Base-by-base conservation (phyloP, 768 basidiomycete genomes). In the Boletellus emodensis region DNA sequence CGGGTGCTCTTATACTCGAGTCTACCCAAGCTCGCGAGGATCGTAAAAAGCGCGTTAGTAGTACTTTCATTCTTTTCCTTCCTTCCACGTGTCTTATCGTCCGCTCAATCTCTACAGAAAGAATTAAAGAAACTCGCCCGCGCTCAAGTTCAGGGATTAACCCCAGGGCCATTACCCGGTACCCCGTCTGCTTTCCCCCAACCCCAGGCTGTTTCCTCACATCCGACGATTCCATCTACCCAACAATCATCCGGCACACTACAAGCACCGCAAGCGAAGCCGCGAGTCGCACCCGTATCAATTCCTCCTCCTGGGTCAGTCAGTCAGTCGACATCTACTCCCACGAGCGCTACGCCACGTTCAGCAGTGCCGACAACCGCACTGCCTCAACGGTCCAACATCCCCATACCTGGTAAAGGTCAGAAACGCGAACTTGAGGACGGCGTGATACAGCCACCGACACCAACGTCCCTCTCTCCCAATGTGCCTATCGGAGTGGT, bases 21-120 rank as follows among this genome's bases (percentile, higher is more conserved):
- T 82, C 85, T 5, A 80, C 84, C 1, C 87, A 88, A 68, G 87
- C 85, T 37, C 72, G 82, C 48, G 87, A 88, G 66, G 86, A 88
- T 69, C 75, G 85, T 64, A 87, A 83, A 75, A 84, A 80, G 71
- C 79, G 84, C 74, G 85, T 86, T 42, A 60, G 85, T 79, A 40
- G 54, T 22, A 18, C 44, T 33, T 10, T 14, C 45, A 38, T 52
- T 50, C 4, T 32, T 36, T 49, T 36, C 17, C 30, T 52, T 50
- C 41, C 32, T n/a, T 15, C 41, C 46, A 54, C 51, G 46, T 64
- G 43, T 38, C 55, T 57, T 36, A 52, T 46, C 43, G 26, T 48
- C 32, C 15, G 7, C 18, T 26, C 20, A 34, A 50, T 32, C 4
- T 52, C 51, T 18, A 60, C 69, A 87, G 83, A 88, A 87, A 72